Evolutionary conservation across 306 rosid genomes (phyloP).

Genomic region (Gynostemma pentaphyllum): DNA sequence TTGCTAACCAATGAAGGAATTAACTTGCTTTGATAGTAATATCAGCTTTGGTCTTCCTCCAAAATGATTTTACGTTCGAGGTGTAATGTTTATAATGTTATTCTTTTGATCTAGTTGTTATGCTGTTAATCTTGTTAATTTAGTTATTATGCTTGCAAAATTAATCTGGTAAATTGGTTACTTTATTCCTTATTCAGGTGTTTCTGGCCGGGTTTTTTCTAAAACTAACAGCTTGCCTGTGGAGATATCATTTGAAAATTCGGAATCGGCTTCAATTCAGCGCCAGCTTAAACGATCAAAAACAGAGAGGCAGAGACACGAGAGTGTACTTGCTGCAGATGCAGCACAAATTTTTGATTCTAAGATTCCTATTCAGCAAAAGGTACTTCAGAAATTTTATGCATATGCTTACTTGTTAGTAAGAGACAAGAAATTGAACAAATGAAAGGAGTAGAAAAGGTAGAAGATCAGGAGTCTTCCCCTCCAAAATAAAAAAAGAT

Average conservation of each 20-base stretch:
- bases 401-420: neutral
- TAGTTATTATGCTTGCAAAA: neutral
- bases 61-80: neutral
- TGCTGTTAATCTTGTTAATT: neutral
- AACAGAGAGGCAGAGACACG: conserved; percentile 53
- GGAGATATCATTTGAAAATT: conserved; percentile 30
- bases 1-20: too few species aligned
- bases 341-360: conserved; percentile 66
- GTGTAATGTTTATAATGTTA: neutral
- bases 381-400: conserved; percentile 28
- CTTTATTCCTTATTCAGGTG: conserved; percentile 23
- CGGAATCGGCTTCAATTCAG: conserved; percentile 27
- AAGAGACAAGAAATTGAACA: neutral
- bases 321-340: conserved; percentile 39
- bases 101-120: neutral
- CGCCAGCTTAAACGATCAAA: conserved; percentile 59
- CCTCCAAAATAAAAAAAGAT: neutral
- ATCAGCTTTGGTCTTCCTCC: neutral
- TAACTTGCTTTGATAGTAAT: too few species aligned
- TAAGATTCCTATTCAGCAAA: conserved; percentile 45
- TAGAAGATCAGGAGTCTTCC: neutral
- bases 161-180: neutral
- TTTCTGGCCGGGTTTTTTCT: conserved; percentile 28
- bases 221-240: conserved; percentile 35
- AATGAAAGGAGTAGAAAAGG: neutral